A percentile compares a stretch with the other conserved stretches of the same genome.
Conservation (phyloP, 805 yeast species). For the Maudiozyma serrabonitensis region DNA sequence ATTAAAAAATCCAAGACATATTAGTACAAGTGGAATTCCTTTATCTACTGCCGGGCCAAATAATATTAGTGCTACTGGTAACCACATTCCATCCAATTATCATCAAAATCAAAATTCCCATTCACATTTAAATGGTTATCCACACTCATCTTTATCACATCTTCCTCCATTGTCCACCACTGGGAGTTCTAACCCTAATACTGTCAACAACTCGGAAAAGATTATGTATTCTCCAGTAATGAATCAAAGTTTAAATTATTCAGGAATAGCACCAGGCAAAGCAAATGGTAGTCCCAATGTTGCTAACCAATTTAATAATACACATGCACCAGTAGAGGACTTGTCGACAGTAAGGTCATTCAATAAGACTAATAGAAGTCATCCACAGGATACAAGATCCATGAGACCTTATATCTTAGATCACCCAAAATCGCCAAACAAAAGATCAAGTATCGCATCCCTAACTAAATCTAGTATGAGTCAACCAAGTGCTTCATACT, state of each 20-base stretch:
- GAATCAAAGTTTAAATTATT: neutral
- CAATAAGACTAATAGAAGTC: constrained; percentile 2
- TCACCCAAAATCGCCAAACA: constrained; percentile 20
- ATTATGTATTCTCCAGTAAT: neutral
- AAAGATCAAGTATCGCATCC: constrained; percentile 16
- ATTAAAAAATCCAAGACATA: constrained; percentile 25
- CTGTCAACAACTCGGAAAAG: constrained; percentile 9
- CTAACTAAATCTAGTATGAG: constrained; percentile 5
- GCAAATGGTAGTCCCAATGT: constrained; percentile 4
- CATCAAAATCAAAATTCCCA: neutral
- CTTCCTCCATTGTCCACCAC: constrained; percentile 1
- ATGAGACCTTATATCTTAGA: constrained; percentile 18
- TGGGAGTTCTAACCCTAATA: constrained; percentile 3
- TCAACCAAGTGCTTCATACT: neutral
- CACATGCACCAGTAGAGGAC: constrained; percentile 9
- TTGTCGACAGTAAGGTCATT: constrained; percentile 13
- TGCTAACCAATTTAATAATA: constrained; percentile 5
- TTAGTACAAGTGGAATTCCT: constrained; percentile 26
- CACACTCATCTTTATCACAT: neutral
- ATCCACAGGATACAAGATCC: constrained; percentile 14
- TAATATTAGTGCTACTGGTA: neutral
- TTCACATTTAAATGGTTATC: neutral
- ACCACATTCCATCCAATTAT: neutral
- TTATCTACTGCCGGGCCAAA: constrained; percentile 1
- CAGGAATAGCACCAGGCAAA: neutral